Evolutionary conservation across 2,329 filamentous ascomycete species (phyloP).

Genomic region (Fusarium longipes): DNA sequence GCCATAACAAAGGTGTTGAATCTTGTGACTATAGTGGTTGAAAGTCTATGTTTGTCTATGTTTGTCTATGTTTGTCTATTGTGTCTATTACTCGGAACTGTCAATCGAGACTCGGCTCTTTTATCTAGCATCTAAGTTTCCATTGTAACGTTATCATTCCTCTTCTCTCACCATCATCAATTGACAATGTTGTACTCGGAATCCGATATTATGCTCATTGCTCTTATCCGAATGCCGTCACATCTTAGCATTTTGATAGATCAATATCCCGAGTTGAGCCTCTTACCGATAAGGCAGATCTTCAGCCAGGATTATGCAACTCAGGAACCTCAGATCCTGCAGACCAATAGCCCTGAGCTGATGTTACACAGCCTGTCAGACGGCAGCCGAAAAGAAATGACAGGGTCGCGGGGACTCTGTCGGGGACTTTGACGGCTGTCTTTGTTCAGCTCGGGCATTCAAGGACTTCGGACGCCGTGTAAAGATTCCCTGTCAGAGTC

Average conservation of each 20-base stretch:
- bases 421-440: slow-evolving; percentile 14
- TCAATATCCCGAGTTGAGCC: slow-evolving; percentile 11
- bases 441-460: background rate
- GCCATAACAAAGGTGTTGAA: slow-evolving; percentile 38
- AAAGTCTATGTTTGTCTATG: slow-evolving; percentile 14
- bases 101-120: background rate
- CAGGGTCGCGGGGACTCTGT: slow-evolving; percentile 10
- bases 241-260: background rate
- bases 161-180: background rate
- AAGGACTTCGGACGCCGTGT: slow-evolving; percentile 22
- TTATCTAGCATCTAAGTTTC: background rate
- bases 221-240: background rate
- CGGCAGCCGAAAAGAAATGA: slow-evolving; percentile 14
- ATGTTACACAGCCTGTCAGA: slow-evolving; percentile 10
- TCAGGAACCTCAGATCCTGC: background rate
- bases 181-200: background rate
- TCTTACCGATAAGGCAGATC: slow-evolving; percentile 2
- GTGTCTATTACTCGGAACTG: background rate
- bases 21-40: slow-evolving; percentile 27
- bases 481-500: background rate
- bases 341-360: background rate
- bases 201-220: slow-evolving; percentile 3
- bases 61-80: too few relatives aligned
- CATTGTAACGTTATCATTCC: background rate
- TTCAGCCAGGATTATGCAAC: background rate